These are phyloP conservation scores for Mortierella sp. DNA, from an alignment of 371 early-diverging fungal genomes.

Conservation along the genomic window DNA sequence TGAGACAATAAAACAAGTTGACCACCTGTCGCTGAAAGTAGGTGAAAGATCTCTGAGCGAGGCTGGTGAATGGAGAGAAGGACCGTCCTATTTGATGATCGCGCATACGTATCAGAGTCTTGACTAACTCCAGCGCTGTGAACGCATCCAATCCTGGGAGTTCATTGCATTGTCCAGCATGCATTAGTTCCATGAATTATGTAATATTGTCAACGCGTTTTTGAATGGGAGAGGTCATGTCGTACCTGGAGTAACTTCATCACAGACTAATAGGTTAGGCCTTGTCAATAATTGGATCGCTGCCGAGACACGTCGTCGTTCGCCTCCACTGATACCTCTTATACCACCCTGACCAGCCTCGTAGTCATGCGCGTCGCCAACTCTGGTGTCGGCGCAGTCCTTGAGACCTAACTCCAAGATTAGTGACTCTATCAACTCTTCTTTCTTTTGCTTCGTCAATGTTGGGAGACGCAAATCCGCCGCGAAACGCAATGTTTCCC, in stretches of 20 bases:
- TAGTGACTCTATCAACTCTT: constrained; percentile 36
- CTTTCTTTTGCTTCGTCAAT: constrained; percentile 38
- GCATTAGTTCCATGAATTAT: not conserved
- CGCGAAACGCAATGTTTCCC: constrained; percentile 47
- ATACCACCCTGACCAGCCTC: constrained; percentile 43
- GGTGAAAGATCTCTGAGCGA: constrained; percentile 51
- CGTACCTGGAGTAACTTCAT: constrained; percentile 52
- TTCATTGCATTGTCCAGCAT: not conserved
- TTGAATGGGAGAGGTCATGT: not conserved
- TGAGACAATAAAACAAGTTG: constrained; percentile 47
- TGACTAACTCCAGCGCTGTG: constrained; percentile 53
- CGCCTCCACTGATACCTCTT: constrained; percentile 53
- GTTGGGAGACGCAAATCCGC: constrained; percentile 38
- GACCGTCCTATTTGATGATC: constrained; percentile 43
- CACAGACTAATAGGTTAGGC: constrained; percentile 48
- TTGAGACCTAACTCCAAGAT: constrained; percentile 47
- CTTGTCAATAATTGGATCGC: constrained; percentile 45
- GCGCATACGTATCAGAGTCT: constrained; percentile 42
- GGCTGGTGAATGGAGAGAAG: constrained; percentile 52
- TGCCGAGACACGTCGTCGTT: constrained; percentile 50
- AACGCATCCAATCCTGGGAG: constrained; percentile 45
- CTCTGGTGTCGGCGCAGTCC: constrained; percentile 45
- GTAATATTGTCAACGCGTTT: not conserved
- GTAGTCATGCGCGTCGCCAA: constrained; percentile 44
- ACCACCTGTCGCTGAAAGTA: constrained; percentile 37